Evolutionary conservation across 345 rosid genomes (phyloP).

Genomic region (Salix purpurea): DNA sequence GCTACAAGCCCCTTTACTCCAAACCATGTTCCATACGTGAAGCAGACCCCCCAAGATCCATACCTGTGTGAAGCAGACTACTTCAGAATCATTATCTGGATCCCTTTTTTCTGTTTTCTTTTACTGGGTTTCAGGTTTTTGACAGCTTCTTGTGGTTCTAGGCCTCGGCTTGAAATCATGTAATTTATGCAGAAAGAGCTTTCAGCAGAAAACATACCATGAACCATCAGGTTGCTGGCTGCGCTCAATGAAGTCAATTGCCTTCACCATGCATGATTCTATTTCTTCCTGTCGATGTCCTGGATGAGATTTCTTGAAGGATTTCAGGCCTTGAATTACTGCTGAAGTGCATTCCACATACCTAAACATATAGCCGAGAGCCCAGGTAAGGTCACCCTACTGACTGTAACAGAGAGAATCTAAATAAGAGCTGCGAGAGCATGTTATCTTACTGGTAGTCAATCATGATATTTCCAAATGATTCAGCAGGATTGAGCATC

Average conservation of each 20-base stretch:
- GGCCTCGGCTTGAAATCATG: no score
- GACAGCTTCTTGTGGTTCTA: no score
- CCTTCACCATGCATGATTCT: slow-evolving; percentile 37
- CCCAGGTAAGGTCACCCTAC: no score
- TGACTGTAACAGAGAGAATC: no score
- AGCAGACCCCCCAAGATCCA: slow-evolving; percentile 82
- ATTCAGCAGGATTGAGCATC: slow-evolving; percentile 67
- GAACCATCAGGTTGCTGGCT: slow-evolving; percentile 61
- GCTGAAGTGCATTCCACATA: slow-evolving; percentile 83
- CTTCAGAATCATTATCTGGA: no score
- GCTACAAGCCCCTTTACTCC: slow-evolving; percentile 58
- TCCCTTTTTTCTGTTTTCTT: no score
- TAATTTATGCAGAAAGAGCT: no score
- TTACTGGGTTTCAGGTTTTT: no score
- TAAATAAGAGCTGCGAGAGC: no score
- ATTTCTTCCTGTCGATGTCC: slow-evolving; percentile 38
- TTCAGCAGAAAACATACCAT: slow-evolving; percentile 33
- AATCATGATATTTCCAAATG: slow-evolving; percentile 61
- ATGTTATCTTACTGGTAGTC: slow-evolving; percentile 55
- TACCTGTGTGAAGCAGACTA: slow-evolving; percentile 35
- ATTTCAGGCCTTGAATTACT: slow-evolving; percentile 52
- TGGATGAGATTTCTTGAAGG: slow-evolving; percentile 34
- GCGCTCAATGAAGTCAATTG: slow-evolving; percentile 42
- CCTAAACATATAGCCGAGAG: slow-evolving; percentile 17
- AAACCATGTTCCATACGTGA: slow-evolving; percentile 76